Evolutionary conservation across 305 asterid genomes (phyloP).

Genomic region (Solanum hybrid): DNA sequence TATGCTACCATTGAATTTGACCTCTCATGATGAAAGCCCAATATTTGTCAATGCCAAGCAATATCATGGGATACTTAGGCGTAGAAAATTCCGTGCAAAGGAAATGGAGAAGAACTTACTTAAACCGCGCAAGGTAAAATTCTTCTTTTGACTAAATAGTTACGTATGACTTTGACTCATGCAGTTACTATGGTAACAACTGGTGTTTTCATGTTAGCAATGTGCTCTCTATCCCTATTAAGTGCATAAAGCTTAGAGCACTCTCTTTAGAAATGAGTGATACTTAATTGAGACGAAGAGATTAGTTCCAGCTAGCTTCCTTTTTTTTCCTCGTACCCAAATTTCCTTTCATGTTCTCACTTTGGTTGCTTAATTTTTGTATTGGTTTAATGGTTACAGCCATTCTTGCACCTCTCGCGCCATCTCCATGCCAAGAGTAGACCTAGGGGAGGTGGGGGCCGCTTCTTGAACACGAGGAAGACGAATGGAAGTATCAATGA

Average conservation of each 20-base stretch:
- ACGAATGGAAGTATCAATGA: not conserved
- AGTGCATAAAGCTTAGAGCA: not conserved
- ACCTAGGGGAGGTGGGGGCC: slow-evolving; percentile 78
- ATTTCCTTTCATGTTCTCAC: not conserved
- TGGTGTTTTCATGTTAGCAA: not conserved
- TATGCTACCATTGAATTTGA: slow-evolving; percentile 58
- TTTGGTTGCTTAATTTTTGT: not conserved
- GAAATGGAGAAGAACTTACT: slow-evolving; percentile 25
- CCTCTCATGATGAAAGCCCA: slow-evolving; percentile 38
- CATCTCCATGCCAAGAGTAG: slow-evolving; percentile 84
- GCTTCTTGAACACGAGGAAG: slow-evolving; percentile 66
- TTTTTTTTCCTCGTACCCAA: too few relatives aligned
- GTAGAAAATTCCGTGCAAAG: slow-evolving; percentile 64
- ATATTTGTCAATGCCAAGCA: slow-evolving; percentile 78
- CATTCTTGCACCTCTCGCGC: slow-evolving; percentile 70
- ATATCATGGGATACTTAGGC: slow-evolving; percentile 67
- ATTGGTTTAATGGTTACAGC: slow-evolving; percentile 26
- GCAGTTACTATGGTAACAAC: not conserved
- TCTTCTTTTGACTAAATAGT: not conserved
- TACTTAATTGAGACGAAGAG: not conserved
- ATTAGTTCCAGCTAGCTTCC: not conserved
- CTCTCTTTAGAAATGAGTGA: not conserved
- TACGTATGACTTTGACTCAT: rapidly evolving
- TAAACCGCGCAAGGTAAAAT: slow-evolving; percentile 47
- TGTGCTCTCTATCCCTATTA: not conserved